Conservation (phyloP, 345 rosid species). For the Citrus maxima region DNA sequence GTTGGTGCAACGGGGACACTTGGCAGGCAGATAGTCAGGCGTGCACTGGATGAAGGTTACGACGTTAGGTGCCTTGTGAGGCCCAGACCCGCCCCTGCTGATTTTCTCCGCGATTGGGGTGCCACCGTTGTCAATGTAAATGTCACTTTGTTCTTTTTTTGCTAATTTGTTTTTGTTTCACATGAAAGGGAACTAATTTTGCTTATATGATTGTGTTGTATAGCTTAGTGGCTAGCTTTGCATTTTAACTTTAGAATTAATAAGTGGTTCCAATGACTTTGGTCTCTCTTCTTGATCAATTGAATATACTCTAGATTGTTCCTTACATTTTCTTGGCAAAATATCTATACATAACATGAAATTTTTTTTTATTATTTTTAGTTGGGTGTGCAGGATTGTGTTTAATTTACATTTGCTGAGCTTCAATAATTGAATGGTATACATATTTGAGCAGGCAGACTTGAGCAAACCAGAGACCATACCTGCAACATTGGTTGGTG, state of each 20-base stretch:
- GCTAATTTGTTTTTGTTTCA: background rate
- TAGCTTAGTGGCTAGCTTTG: background rate
- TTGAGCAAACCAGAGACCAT: conserved; percentile 90
- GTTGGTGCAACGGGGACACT: conserved; percentile 91
- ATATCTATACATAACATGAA: background rate
- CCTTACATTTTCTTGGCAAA: background rate
- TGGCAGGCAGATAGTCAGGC: conserved; percentile 84
- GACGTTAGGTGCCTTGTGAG: conserved; percentile 69
- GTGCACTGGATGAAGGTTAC: conserved; percentile 75
- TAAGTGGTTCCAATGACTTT: background rate
- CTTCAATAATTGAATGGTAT: background rate
- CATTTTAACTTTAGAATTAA: background rate
- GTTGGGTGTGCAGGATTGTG: background rate
- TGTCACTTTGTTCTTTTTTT: background rate
- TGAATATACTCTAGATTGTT: background rate
- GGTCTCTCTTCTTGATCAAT: background rate
- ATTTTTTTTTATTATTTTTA: too few species aligned
- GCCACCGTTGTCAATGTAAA: conserved; percentile 88
- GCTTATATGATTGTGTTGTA: background rate
- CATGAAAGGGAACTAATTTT: background rate
- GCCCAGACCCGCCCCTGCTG: conserved; percentile 93
- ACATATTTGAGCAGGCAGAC: conserved; percentile 63
- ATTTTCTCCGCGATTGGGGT: conserved; percentile 96
- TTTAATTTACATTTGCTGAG: background rate
- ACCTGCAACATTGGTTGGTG: conserved; percentile 91